Base-by-base conservation (phyloP, 2,329 filamentous ascomycete genomes). In the Trichoderma koningii region DNA sequence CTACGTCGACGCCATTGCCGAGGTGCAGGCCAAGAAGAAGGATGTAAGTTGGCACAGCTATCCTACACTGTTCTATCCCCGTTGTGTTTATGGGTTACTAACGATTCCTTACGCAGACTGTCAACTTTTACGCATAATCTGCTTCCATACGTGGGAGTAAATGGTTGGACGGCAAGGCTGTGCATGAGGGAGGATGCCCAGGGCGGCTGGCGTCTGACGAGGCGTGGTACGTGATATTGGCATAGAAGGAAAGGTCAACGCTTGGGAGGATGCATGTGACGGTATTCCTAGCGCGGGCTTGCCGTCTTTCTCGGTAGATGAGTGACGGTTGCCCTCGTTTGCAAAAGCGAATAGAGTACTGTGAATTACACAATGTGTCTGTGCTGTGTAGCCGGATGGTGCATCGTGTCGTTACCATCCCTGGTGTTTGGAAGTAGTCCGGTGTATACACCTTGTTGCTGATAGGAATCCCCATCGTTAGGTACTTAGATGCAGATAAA, bases 21-120 rank as follows among this genome's bases (percentile, higher is more conserved):
- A 99, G 80, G 95, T 99, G 72, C 92, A 93, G 78, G 89, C 90
- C 68, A 89, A 97, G 89, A 97, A 97, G 90, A 96, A 96, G 86
- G 92, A 96, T 69, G 85, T 87, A 72, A 81, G 85, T 82, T 55
- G 21, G 5, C 3, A 51, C 57, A 9, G 19, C 38, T 21, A 3
- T 7, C 41, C 19, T 38, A 38, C 34, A 10, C 14, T 38, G 7
- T 19, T 0, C 10, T 48, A 9, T 41, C 23, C 12, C 10, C 12
- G 3, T 53, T 26, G 21, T 51, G 19, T 2, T 19, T 28, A 28
- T 38, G 48, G 17, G 17, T n/a, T 17, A 38, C 64, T 69, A 45
- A 68, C 45, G 12, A 26, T 34, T 6, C 3, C 55, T 1, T 3
- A 12, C 30, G 4, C 47, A 85, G 83, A 86, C 84, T 38, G 84